Evolutionary conservation across 306 rosid genomes (phyloP).

Genomic region (Canavalia ensiformis): DNA sequence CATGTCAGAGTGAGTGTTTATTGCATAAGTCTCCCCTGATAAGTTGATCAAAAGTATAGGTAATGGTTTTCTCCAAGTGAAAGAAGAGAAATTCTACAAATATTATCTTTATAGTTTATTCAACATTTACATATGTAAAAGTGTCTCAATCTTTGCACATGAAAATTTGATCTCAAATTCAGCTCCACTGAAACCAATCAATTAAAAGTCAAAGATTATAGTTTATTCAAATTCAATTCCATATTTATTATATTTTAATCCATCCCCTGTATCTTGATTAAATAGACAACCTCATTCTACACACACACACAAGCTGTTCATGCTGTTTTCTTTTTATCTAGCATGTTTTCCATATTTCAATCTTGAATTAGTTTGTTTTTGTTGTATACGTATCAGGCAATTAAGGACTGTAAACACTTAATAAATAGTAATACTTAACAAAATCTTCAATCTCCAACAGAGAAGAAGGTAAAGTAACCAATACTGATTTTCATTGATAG

Average conservation of each 20-base stretch:
- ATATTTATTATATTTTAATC: slow-evolving; percentile 18
- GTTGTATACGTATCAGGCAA: background rate
- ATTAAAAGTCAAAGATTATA: slow-evolving; percentile 3
- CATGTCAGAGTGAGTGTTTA: background rate
- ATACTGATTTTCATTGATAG: background rate
- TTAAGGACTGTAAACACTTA: slow-evolving; percentile 17
- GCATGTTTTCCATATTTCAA: slow-evolving; percentile 17
- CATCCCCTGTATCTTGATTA: slow-evolving; percentile 19
- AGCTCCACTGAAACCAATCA: slow-evolving; percentile 8
- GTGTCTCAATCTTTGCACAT: slow-evolving; percentile 12
- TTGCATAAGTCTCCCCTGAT: slow-evolving; percentile 11
- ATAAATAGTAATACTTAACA: background rate
- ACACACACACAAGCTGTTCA: slow-evolving; percentile 14
- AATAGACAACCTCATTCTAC: slow-evolving; percentile 20
- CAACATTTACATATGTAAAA: slow-evolving; percentile 13
- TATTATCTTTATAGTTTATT: background rate
- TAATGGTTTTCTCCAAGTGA: slow-evolving; percentile 17
- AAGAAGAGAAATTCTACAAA: slow-evolving; percentile 18
- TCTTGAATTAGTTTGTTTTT: slow-evolving; percentile 10
- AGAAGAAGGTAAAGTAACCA: slow-evolving; percentile 19
- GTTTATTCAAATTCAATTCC: slow-evolving; percentile 19
- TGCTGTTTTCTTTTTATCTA: background rate
- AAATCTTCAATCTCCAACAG: slow-evolving; percentile 17
- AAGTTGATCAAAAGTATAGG: slow-evolving; percentile 17
- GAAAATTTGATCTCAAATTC: slow-evolving; percentile 31